Evolutionary conservation across 495 filamentous ascomycete species (phyloP), one percentile per base, ranked within the genome.

Genomic region (Daldinia concentrica): DNA sequence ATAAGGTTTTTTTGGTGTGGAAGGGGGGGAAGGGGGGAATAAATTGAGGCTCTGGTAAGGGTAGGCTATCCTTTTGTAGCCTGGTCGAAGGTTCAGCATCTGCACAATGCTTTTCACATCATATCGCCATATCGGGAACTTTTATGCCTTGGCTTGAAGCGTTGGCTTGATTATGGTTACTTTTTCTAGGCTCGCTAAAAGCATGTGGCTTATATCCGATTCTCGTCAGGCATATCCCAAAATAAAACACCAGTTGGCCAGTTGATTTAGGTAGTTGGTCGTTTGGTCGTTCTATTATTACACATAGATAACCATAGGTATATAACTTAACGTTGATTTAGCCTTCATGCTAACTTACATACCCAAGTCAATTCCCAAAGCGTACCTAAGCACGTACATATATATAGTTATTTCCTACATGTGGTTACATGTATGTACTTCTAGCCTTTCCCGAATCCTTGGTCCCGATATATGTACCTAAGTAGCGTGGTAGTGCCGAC

Each of bases 41-140:
- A 36, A 27, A 22, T 50, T 71, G 68, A 71, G 68, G 68, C 68
- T 71, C 50, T 66, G 62, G 29, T 61, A 17, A n/a, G n/a, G 32
- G 57, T 34, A 45, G 51, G 43, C 19, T 48, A 48, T 48, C 43
- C 19, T 29, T 60, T 58, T 45, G 61, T 51, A 69, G 51, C 58
- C 34, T 37, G 29, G 39, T 17, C 24, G 11, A n/a, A 61, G 48
- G 55, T 61, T 61, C 56, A 66, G 22, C 58, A 57, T 65, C 37
- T 71, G 56, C 62, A 62, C 34, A 30, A 62, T 66, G 56, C 62
- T 62, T 66, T 66, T 36, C 30, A 32, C 43, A 22, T 22, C 19
- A 48, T 48, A 48, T 48, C 43, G 6, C 43, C 43, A 48, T 48
- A 19, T 19, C 17, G n/a, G 43, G 19, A 9, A 32, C 27, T 9